Conservation (phyloP, 2,329 filamentous ascomycete species). For the Didymella sp. region DNA sequence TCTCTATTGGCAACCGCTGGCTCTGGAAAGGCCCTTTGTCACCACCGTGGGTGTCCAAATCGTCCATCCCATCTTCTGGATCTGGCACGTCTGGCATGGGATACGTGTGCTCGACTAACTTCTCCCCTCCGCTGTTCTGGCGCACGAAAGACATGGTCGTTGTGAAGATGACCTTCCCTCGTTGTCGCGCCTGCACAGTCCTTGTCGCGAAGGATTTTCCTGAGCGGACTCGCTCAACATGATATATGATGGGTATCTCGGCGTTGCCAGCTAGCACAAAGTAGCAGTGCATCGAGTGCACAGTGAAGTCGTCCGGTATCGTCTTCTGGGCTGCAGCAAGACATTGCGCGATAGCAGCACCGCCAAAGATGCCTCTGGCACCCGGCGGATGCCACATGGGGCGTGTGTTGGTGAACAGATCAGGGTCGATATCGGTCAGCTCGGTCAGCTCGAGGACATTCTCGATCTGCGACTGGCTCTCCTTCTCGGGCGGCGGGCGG, state of each 20-base stretch:
- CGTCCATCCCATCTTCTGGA: conserved; percentile 52
- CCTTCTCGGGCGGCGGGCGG: conserved; percentile 74
- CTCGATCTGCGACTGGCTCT: conserved; percentile 80
- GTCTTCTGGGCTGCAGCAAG: conserved; percentile 88
- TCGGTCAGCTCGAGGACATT: conserved; percentile 87
- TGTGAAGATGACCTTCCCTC: conserved; percentile 90
- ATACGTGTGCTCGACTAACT: conserved; percentile 69
- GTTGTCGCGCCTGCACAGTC: conserved; percentile 93
- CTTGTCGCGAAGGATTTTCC: conserved; percentile 89
- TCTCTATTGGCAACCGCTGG: conserved; percentile 63
- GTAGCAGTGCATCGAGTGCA: conserved; percentile 99
- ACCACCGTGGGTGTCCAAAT: conserved; percentile 41
- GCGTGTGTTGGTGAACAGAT: conserved; percentile 94
- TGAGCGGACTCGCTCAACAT: conserved; percentile 92
- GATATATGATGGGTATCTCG: conserved; percentile 87
- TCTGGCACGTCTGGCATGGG: conserved; percentile 58
- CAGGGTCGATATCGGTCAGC: conserved; percentile 75
- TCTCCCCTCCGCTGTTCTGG: conserved; percentile 64
- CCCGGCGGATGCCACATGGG: conserved; percentile 91
- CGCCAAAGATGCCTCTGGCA: conserved; percentile 92
- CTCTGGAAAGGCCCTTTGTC: conserved; percentile 63
- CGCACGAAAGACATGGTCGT: conserved; percentile 89
- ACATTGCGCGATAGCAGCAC: conserved; percentile 90
- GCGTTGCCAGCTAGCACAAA: conserved; percentile 91
- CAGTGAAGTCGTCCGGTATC: conserved; percentile 77